These are phyloP conservation scores for Castanea mollissima DNA, from an alignment of 306 rosid genomes.

Conservation along the genomic window DNA sequence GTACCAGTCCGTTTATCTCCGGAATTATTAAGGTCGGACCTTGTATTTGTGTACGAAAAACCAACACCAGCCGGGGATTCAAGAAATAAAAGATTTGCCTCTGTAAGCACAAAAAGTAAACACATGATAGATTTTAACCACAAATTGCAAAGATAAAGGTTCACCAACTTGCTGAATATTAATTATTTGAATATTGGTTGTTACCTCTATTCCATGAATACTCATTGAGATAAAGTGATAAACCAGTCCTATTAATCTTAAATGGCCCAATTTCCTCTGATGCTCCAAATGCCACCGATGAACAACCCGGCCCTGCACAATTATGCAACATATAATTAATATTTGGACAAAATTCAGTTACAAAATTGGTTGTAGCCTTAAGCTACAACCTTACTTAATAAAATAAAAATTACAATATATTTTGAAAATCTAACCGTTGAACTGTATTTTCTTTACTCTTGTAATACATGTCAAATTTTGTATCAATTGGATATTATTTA, in stretches of 20 bases:
- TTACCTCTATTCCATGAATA: constrained; percentile 79
- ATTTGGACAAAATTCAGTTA: too few relatives aligned
- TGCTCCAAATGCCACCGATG: constrained; percentile 86
- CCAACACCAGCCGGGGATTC: constrained; percentile 97
- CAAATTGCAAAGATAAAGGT: background rate
- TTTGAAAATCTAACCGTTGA: too few relatives aligned
- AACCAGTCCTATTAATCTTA: constrained; percentile 53
- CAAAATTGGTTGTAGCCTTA: too few relatives aligned
- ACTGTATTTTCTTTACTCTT: too few relatives aligned
- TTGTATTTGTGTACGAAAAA: constrained; percentile 80
- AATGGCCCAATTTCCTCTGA: constrained; percentile 95
- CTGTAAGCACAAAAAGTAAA: constrained; percentile 31
- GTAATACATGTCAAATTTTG: too few relatives aligned
- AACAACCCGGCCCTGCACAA: constrained; percentile 79
- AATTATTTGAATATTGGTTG: background rate
- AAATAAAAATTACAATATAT: too few relatives aligned
- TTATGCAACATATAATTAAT: background rate
- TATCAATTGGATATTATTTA: too few relatives aligned
- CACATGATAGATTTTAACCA: background rate
- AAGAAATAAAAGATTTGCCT: constrained; percentile 75
- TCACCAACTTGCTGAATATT: background rate
- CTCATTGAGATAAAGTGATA: constrained; percentile 65
- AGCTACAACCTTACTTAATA: too few relatives aligned
- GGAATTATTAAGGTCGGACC: constrained; percentile 55
- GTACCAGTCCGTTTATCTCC: constrained; percentile 80